Conservation (phyloP, 345 rosid species). For the Eucalyptus sp. region DNA sequence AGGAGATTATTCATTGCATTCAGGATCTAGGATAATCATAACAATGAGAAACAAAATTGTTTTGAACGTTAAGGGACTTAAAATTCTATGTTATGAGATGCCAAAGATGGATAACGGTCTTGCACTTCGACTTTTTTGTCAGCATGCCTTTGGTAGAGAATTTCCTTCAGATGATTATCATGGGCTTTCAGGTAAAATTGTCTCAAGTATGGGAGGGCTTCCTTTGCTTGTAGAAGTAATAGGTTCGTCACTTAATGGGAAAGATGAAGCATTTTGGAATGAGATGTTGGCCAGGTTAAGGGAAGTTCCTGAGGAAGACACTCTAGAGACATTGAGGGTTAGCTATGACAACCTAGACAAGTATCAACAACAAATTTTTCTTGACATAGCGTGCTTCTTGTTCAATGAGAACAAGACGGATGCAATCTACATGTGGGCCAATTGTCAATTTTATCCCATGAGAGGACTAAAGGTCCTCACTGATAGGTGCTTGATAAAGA, state of each 20-base stretch:
- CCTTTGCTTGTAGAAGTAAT: too few relatives aligned
- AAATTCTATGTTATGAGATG: background rate
- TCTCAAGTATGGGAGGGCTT: too few relatives aligned
- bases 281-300: background rate
- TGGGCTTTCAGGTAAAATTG: too few relatives aligned
- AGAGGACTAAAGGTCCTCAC: background rate
- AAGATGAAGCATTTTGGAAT: background rate
- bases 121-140: background rate
- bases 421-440: background rate
- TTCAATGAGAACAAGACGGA: background rate
- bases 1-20: background rate
- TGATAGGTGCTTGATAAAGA: background rate
- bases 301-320: background rate
- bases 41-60: background rate
- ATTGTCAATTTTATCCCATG: background rate
- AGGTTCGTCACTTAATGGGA: too few relatives aligned
- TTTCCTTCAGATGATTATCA: background rate
- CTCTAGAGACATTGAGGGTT: background rate
- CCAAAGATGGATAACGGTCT: background rate
- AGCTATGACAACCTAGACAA: background rate
- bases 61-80: background rate
- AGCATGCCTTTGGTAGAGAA: background rate
- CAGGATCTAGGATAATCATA: background rate
- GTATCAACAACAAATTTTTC: background rate
- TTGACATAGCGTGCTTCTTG: background rate